phyloP scores from a whole-genome alignment of 192 early-diverging fungal genomes.

The Umbelopsis vinacea region DNA sequence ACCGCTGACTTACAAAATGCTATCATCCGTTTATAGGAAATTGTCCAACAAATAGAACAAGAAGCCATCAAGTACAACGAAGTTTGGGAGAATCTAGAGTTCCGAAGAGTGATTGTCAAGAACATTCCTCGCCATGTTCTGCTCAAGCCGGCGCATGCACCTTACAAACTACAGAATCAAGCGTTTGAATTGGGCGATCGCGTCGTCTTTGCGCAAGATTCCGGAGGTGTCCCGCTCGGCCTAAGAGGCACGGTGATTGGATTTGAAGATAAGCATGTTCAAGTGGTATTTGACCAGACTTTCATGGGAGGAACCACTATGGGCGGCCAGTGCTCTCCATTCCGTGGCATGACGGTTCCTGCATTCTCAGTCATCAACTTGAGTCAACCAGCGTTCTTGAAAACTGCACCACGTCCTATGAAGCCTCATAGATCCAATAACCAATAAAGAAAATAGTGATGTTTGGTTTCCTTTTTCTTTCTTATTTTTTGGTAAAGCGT shows the following conservation, averaged over 20 bases:
- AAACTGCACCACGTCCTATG: not conserved
- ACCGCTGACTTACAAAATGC: not conserved
- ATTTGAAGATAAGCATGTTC: constrained; percentile 73
- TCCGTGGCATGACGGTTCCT: constrained; percentile 74
- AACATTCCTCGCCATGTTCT: constrained; percentile 58
- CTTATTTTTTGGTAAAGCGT: not conserved
- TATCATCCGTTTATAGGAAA: constrained; percentile 45
- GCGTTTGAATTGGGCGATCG: constrained; percentile 88
- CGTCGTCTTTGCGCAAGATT: constrained; percentile 72
- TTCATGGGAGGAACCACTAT: constrained; percentile 82
- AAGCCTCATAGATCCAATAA: not conserved
- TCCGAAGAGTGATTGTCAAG: constrained; percentile 51
- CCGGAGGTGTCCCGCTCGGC: constrained; percentile 78
- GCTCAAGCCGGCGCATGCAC: constrained; percentile 81
- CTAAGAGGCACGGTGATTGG: constrained; percentile 85
- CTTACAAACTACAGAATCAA: constrained; percentile 73
- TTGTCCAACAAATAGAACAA: constrained; percentile 62
- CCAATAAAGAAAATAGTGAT: constrained; percentile 5
- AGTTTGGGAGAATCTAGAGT: constrained; percentile 34
- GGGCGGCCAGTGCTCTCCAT: constrained; percentile 75
- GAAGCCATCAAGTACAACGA: constrained; percentile 52
- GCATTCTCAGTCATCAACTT: constrained; percentile 75
- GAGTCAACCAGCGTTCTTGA: constrained; percentile 41
- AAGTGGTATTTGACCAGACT: constrained; percentile 85
- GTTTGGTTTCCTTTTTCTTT: not conserved